These are phyloP conservation scores for Colletotrichum aenigma DNA, from an alignment of 2,329 filamentous ascomycete genomes.

Conservation along the genomic window DNA sequence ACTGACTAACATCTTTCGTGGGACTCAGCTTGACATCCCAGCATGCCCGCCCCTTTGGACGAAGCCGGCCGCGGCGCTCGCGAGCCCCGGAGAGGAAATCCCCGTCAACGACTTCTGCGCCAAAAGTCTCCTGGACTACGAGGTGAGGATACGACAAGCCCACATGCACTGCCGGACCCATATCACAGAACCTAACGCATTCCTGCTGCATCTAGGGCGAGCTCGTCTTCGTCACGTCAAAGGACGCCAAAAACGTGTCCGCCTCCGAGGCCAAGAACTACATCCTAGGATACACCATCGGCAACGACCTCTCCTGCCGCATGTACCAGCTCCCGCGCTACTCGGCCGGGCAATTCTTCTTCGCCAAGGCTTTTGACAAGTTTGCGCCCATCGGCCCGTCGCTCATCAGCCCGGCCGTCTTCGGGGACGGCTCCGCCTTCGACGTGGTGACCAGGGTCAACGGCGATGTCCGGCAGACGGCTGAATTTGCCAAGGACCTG, in stretches of 20 bases:
- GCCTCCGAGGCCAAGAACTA: slow-evolving; percentile 52
- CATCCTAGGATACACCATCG: slow-evolving; percentile 60
- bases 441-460: not conserved
- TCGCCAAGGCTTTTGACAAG: not conserved
- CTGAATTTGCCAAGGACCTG: not conserved
- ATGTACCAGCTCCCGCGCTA: slow-evolving; percentile 50
- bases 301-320: slow-evolving; percentile 57
- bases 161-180: rapidly evolving
- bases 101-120: not conserved
- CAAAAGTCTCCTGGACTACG: not conserved
- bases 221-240: slow-evolving; percentile 27
- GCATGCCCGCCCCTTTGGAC: not conserved
- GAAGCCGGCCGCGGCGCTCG: not conserved
- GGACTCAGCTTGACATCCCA: not conserved
- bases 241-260: slow-evolving; percentile 49
- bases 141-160: not conserved
- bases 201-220: not conserved
- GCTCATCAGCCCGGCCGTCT: not conserved
- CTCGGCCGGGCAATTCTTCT: slow-evolving; percentile 25
- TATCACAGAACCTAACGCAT: not conserved
- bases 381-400: not conserved
- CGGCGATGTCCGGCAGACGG: not conserved
- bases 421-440: not conserved
- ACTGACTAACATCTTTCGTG: not conserved
- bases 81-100: not conserved